Base-by-base conservation (phyloP, 2,329 filamentous ascomycete genomes). In the Xylariaceae sp. region DNA sequence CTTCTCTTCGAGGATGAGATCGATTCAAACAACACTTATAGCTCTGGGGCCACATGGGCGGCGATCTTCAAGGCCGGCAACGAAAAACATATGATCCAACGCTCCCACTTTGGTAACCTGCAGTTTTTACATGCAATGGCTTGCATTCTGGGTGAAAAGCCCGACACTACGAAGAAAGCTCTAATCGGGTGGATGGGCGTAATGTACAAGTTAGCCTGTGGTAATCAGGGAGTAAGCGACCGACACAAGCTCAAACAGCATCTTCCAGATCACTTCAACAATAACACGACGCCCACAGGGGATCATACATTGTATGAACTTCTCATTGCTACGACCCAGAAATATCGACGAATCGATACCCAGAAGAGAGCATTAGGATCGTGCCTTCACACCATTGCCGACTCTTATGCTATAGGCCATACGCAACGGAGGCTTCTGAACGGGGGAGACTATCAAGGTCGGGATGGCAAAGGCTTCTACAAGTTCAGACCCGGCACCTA, bases 401-500 rank as follows among this genome's bases (percentile, higher is more conserved):
- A 53, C 38, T 53, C 50, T 7, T 53, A 42, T 33, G 50, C 50
- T 1, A 44, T 48, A 4, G 50, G 50, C 2, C 50, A 53, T 27
- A 48, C 47, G 3, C 44, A 42, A 12, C 19, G 50, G 11, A 20
- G 29, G 19, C 44, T 47, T 2, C 11, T 37, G 5, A 50, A 53
- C 23, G 19, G 12, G 4, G 22, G 17, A 2, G 42, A 40, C 38
- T 40, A 40, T 23, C 19, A 22, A 8, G 38, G 38, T 5, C 38
- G 38, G 11, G 38, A 40, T 23, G 38, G 23, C 22, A 40, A 25
- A 4, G 22, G 38, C 16, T 25, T 12, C 6, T 38, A 38, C 19
- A 29, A 29, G 25, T 45, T 45, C 22, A 14, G 21, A 11, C 36
- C 37, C 8, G 42, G 42, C 16, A 40, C 20, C 19, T 40, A 23